A percentile compares a stretch with the other conserved stretches of the same genome.
phyloP scores from a whole-genome alignment of 441 rosid species.

The Mallotus repandus region DNA sequence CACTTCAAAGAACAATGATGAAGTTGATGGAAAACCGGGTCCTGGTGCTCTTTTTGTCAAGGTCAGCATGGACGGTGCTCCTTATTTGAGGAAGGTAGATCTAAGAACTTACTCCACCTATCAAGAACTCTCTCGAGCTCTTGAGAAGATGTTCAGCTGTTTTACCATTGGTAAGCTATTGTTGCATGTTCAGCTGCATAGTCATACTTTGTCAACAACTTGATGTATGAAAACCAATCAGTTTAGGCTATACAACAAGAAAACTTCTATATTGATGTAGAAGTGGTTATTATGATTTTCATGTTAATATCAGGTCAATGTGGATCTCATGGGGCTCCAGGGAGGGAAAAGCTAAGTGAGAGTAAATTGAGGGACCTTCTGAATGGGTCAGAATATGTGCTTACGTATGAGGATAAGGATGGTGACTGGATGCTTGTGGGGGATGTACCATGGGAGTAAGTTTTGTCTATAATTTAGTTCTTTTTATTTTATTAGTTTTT shows the following conservation, averaged over 20 bases:
- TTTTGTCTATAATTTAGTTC: conserved; percentile 9
- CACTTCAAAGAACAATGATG: conserved; percentile 53
- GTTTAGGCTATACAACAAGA: background rate
- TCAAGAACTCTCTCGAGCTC: conserved; percentile 55
- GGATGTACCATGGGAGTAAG: conserved; percentile 98
- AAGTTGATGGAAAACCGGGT: conserved; percentile 65
- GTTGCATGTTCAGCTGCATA: background rate
- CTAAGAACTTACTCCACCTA: conserved; percentile 52
- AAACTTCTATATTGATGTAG: background rate
- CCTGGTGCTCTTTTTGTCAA: conserved; percentile 57
- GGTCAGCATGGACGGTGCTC: conserved; percentile 83
- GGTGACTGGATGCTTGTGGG: conserved; percentile 99
- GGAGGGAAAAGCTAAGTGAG: too few species aligned
- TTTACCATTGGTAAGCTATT: conserved; percentile 54
- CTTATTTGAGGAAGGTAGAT: conserved; percentile 71
- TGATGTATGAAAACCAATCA: background rate
- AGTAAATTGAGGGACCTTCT: conserved; percentile 77
- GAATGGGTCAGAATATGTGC: conserved; percentile 87
- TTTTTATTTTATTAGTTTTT: background rate
- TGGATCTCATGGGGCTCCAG: too few species aligned
- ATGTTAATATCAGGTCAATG: conserved; percentile 50
- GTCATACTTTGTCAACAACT: background rate
- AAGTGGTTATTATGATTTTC: conserved; percentile 18
- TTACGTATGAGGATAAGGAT: conserved; percentile 89
- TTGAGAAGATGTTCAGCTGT: conserved; percentile 74